Base-by-base conservation (phyloP, 441 rosid species). In the Monsonia emarginata region DNA sequence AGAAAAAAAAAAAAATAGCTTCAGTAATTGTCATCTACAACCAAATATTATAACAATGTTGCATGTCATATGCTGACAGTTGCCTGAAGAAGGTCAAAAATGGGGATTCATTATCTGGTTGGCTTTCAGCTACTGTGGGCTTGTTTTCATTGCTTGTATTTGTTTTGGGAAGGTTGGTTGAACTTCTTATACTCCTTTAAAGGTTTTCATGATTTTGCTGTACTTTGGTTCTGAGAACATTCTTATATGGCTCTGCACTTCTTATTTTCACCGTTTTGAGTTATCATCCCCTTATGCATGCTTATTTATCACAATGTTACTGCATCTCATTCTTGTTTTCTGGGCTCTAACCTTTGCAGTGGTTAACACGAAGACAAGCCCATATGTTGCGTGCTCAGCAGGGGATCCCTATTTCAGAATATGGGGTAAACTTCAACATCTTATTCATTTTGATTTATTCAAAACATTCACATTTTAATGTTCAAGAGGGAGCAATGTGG, bases 101-200 rank as follows among this genome's bases (percentile, higher is more conserved):
- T 95, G 96, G 96, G 97, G 97, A 65, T 95, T 95, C 73, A 83
- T 95, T 31, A 95, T 95, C 68, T 95, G 99, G 99, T 82, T 95
- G 77, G 77, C 88, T 73, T 89, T 89, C 78, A 95, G 99, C 80
- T 95, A 91, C 81, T 88, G 95, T 80, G 96, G 90, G 70, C 97
- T 95, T 57, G 64, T 91, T 64, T 86, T 89, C 79, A 76, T 95
- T 64, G 90, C 95, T 63, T 84, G 88, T 84, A 84, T 84, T 82
- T 95, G 90, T 40, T 13, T 84, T 60, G 82, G 91, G 77, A 91
- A 89, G 97, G 99, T 95, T 52, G 42, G 76, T 64, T 34, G 18
- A 63, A 46, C 52, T 40, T 30, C 32, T 44, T 68, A 42, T 13
- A 4, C 4, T 21, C 25, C 58, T 32, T 19, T 19, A 24, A 10